Base-by-base conservation (phyloP, 75 land plant genomes). In the Pseudotsuga menziesii region DNA sequence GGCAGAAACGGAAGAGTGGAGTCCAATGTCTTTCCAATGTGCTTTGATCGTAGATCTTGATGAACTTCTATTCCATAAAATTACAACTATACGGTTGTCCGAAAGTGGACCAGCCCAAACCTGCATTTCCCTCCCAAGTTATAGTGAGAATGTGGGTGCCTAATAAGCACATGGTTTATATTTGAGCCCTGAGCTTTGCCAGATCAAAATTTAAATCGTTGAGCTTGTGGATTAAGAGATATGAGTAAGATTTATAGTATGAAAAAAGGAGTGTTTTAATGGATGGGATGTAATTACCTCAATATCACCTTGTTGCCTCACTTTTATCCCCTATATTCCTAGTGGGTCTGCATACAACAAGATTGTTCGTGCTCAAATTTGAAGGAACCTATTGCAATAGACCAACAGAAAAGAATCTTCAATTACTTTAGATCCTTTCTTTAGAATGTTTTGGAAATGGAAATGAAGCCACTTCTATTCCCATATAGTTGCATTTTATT, bases 41-140 rank as follows among this genome's bases (percentile, higher is more conserved):
- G 83, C 94, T 23, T 85, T 88, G 20, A 95, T 88, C 20, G 78
- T 76, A 16, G 75, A 67, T 12, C 80, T 58, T 35, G 84, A 69
- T 16, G 83, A 76, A 72, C 97, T 86, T 48, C 97, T 82, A 75
- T 95, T 95, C 98, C 96, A 93, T 0, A 95, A 41, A 36, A 84
- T 78, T 75, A 95, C 92, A 35, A 75, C 97, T 26, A 87, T 63
- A n/a, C 91, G 86, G 8, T 83, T 67, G 48, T 60, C 86, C 54
- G 94, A 88, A 27, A 95, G 77, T 9, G 98, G 97, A 58, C 98
- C 98, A 26, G 98, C 94, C 98, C 98, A 95, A 14, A 93, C 89
- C 98, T 95, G 81, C 72, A 69, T 69, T 41, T 11, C 52, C 72
- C 54, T 69, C 54, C 72, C 35, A 69, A 69, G 48, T 15, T 48